phyloP scores from a whole-genome alignment of 305 asterid species.

The Solanum chacoense region DNA sequence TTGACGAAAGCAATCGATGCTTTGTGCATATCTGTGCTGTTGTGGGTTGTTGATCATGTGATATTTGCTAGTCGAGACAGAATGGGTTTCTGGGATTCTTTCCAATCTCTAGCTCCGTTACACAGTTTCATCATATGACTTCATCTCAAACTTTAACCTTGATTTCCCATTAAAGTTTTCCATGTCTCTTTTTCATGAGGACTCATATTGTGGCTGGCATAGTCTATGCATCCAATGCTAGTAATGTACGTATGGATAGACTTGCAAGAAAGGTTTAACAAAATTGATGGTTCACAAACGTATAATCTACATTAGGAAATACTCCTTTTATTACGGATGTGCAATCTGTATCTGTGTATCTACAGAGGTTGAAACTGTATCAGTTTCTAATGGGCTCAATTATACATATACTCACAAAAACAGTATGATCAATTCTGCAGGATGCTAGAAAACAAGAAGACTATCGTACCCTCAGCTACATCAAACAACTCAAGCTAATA shows the following conservation, averaged over 20 bases:
- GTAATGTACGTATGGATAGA: neutral
- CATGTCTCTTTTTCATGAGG: no score
- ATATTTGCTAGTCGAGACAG: no score
- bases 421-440: neutral
- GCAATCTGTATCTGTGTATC: neutral
- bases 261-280: neutral
- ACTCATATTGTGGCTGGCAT: neutral
- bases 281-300: neutral
- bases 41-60: no score
- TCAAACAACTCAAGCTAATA: no score
- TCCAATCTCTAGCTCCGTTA: no score
- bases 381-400: neutral
- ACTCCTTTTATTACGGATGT: neutral
- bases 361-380: neutral
- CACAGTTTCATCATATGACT: no score
- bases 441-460: neutral
- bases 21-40: no score
- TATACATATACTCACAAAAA: neutral
- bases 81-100: no score
- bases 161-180: neutral
- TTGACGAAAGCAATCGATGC: no score
- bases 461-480: neutral
- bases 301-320: no score
- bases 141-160: no score
- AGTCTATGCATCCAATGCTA: neutral